Evolutionary conservation across 768 basidiomycete genomes (phyloP), one percentile per base, ranked within the genome.

Genomic region (Xerocomellus chrysenteron): DNA sequence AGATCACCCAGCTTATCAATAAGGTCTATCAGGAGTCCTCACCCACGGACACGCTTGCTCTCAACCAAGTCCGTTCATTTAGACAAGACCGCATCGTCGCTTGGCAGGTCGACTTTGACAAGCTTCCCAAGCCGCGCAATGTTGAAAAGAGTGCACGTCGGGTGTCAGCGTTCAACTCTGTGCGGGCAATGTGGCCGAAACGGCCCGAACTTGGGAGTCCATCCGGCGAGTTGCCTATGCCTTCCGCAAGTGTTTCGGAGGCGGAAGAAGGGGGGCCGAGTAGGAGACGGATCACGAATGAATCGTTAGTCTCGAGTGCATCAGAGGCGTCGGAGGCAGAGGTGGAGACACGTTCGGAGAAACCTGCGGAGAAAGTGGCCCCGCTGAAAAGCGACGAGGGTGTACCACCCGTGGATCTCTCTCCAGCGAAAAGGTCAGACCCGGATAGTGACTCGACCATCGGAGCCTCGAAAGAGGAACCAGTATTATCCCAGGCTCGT

Each of bases 61-160:
- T 95, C 49, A 98, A 94, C 58, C 83, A 84, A 62, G 89, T 94
- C 6, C 86, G 94, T 47, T 85, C 90, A 1, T 86, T 86, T 57
- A 81, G 94, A 45, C 96, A 98, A 74, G 93, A 96, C 64, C 89
- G 88, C 69, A 92, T 96, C 46, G 92, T 96, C 16, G 91, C 90
- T n/a, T 98, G 95, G 92, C 94, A 99, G 71, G 83, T 83, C 58
- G 94, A 98, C 67, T 94, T 96, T 62, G 90, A 93, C 63, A 83
- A 85, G 50, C 78, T 98, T 30, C 88, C 88, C 8, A 91, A 88
- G 65, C 86, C 80, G 53, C 87, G 83, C 59, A 77, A 80, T 68
- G 64, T 56, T 21, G 86, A 85, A 54, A 81, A 78, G 61, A 76
- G 69, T 51, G 74, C 75, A 37, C 83, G 83, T 52, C 77, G 82